Conservation (phyloP, 495 filamentous ascomycete genomes). For the Clavariopsis aquatica region DNA sequence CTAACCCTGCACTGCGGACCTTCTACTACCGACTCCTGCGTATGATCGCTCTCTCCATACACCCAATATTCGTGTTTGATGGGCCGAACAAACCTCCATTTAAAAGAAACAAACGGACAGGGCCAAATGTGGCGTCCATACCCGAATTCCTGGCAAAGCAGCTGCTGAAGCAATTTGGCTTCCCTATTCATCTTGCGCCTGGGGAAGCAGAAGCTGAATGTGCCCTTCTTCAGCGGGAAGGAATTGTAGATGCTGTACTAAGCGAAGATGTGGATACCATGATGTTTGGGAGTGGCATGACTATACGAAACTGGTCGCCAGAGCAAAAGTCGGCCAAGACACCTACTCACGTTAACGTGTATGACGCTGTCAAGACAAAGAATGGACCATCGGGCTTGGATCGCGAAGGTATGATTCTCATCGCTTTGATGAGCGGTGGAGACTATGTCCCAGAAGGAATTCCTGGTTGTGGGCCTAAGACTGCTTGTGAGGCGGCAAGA, state of each 20-base stretch:
- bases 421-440: conserved; percentile 93
- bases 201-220: conserved; percentile 98
- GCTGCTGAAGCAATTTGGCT: conserved; percentile 80
- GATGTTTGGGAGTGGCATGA: conserved; percentile 88
- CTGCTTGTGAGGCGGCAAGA: conserved; percentile 84
- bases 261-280: conserved; percentile 97
- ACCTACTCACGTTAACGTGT: conserved; percentile 85
- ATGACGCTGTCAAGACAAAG: conserved; percentile 60
- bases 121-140: conserved; percentile 48
- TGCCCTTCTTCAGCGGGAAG: conserved; percentile 76
- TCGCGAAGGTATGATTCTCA: conserved; percentile 85
- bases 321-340: conserved; percentile 62
- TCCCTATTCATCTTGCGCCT: conserved; percentile 81
- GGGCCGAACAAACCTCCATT: conserved; percentile 85
- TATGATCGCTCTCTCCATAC: conserved; percentile 74
- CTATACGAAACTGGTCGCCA: conserved; percentile 79
- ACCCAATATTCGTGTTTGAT: conserved; percentile 95
- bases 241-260: conserved; percentile 90
- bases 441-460: conserved; percentile 93
- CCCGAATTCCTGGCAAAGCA: conserved; percentile 61
- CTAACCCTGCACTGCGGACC: conserved; percentile 87
- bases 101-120: conserved; percentile 75
- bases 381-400: conserved; percentile 60
- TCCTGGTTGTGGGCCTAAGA: conserved; percentile 79
- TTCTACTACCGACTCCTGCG: conserved; percentile 90